Conservation (phyloP, 2,329 filamentous ascomycete genomes). For the Meredithiella fracta region DNA sequence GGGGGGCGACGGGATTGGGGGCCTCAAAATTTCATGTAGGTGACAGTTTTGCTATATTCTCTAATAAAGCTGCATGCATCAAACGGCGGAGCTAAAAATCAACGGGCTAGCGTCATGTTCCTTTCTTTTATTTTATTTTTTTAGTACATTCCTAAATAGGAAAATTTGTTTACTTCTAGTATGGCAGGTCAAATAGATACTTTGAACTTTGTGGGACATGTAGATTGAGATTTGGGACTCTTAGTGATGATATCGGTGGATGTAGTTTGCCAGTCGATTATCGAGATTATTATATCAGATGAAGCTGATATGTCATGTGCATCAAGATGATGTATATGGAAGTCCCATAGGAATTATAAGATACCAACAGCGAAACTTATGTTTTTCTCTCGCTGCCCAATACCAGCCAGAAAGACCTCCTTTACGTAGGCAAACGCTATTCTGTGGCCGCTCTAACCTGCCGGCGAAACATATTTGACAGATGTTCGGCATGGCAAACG, state of each 20-base stretch:
- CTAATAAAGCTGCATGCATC: neutral
- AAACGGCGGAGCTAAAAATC: neutral
- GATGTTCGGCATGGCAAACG: neutral
- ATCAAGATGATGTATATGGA: too few relatives aligned
- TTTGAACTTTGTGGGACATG: neutral
- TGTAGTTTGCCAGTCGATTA: too few relatives aligned
- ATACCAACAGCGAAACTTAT: too few relatives aligned
- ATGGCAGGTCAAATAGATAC: neutral
- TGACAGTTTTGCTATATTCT: neutral
- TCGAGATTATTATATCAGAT: too few relatives aligned
- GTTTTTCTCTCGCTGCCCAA: too few relatives aligned
- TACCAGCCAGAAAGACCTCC: too few relatives aligned
- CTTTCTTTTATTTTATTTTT: neutral
- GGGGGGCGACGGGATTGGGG: neutral
- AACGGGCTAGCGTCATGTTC: neutral
- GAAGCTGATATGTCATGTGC: too few relatives aligned
- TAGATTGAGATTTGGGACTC: neutral
- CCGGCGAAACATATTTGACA: neutral
- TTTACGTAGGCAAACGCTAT: too few relatives aligned
- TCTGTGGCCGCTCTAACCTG: too few relatives aligned
- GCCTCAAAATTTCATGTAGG: neutral
- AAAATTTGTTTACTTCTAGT: neutral
- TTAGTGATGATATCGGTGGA: too few relatives aligned
- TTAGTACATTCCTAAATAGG: neutral
- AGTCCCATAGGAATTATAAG: too few relatives aligned